A percentile compares a stretch with the other conserved stretches of the same genome.
These are phyloP conservation scores for Neurospora sp. DNA, from an alignment of 495 filamentous ascomycete genomes.

Conservation along the genomic window DNA sequence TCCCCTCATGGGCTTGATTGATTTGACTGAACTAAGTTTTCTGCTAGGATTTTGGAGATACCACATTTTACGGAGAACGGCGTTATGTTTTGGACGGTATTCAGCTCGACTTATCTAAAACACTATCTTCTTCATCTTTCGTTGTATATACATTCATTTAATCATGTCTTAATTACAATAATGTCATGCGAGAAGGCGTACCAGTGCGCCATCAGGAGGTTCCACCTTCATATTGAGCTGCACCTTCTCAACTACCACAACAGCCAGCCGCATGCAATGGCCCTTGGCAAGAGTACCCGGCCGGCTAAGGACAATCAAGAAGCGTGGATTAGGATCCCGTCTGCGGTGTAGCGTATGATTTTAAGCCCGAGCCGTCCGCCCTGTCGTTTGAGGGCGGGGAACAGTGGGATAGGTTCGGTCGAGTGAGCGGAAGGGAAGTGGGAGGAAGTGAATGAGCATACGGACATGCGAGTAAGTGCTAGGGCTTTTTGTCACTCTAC, in stretches of 20 bases:
- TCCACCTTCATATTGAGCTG: not conserved
- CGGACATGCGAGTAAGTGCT: no score
- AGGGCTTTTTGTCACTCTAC: no score
- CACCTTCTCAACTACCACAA: not conserved
- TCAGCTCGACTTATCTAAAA: not conserved
- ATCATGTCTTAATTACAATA: not conserved
- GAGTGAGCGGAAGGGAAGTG: no score
- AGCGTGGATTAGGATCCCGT: not conserved
- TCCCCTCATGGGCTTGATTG: not conserved
- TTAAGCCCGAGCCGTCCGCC: no score
- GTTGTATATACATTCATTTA: not conserved
- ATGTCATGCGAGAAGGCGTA: not conserved
- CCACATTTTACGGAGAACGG: not conserved
- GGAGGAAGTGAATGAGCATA: no score
- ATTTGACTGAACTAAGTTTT: not conserved
- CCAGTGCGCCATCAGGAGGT: not conserved
- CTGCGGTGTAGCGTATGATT: no score
- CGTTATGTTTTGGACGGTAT: not conserved
- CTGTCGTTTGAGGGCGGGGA: no score
- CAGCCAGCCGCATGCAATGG: not conserved
- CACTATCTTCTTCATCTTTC: not conserved
- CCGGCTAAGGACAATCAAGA: not conserved
- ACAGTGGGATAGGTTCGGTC: no score
- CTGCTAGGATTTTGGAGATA: not conserved
- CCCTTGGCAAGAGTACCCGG: not conserved